Conservation (phyloP, 306 rosid genomes). For the Citrullus amarus region DNA sequence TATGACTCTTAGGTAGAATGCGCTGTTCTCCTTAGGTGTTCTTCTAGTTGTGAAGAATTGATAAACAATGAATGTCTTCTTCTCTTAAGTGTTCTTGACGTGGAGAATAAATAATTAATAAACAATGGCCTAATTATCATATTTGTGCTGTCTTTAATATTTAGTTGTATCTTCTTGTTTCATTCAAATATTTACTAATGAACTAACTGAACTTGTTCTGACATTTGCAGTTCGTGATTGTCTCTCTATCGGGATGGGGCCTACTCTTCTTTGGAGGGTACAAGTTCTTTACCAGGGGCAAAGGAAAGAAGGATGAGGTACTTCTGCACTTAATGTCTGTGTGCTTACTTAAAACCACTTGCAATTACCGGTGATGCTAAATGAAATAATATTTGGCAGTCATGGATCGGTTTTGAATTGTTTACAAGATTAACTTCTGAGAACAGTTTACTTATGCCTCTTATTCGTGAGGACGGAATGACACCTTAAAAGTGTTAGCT, state of each 20-base stretch:
- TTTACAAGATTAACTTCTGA: neutral
- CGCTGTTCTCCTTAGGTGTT: neutral
- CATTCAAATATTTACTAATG: neutral
- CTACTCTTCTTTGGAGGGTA: conserved; percentile 41
- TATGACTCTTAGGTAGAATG: neutral
- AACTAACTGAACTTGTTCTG: conserved; percentile 10
- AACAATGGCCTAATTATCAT: neutral
- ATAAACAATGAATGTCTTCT: neutral
- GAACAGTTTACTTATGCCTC: neutral
- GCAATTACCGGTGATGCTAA: neutral
- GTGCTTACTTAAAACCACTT: neutral
- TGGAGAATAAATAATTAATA: neutral
- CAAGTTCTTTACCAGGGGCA: conserved; percentile 59
- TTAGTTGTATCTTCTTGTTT: neutral
- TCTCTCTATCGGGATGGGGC: conserved; percentile 80
- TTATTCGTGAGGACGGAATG: neutral
- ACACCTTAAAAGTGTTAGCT: neutral
- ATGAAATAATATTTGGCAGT: neutral
- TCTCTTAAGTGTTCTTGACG: neutral
- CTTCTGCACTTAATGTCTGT: neutral
- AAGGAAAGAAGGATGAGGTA: conserved; percentile 90
- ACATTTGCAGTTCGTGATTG: conserved; percentile 71
- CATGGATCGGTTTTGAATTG: neutral
- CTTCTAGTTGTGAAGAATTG: neutral
- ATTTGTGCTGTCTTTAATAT: neutral